Percentiles rank a stretch among this genome's conserved stretches.
Evolutionary conservation across 1,284 basidiomycete genomes (phyloP).

Genomic region (Papiliotrema flavescens): DNA sequence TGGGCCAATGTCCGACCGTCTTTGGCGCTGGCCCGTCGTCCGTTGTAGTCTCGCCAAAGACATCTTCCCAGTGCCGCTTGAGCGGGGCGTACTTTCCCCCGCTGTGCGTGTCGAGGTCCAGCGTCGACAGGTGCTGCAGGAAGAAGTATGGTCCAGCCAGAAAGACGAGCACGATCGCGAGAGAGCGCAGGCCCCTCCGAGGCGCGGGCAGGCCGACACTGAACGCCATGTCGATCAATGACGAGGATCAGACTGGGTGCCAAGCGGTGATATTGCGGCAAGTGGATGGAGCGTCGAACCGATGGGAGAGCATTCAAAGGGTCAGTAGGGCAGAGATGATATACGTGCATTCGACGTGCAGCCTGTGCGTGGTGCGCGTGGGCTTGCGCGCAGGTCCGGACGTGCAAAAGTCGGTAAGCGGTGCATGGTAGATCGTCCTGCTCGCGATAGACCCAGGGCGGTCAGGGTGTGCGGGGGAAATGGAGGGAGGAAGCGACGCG

Average conservation of each 20-base stretch:
- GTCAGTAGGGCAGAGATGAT: too few relatives aligned
- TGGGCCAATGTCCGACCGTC: not conserved
- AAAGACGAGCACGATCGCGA: constrained; percentile 17
- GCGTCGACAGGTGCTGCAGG: constrained; percentile 7
- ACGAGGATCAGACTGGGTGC: not conserved
- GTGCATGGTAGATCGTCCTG: too few relatives aligned
- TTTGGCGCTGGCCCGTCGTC: not conserved
- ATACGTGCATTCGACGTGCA: too few relatives aligned
- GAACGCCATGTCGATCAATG: not conserved
- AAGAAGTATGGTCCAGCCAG: constrained; percentile 21
- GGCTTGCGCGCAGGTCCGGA: too few relatives aligned
- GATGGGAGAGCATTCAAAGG: too few relatives aligned
- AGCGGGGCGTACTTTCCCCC: not conserved
- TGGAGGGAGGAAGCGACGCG: too few relatives aligned
- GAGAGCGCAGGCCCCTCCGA: constrained; percentile 20
- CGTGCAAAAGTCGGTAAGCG: too few relatives aligned
- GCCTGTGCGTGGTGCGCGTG: too few relatives aligned
- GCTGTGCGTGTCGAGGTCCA: not conserved
- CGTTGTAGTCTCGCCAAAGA: not conserved
- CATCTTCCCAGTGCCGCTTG: not conserved
- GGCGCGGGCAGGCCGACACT: constrained; percentile 18
- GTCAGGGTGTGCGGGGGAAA: too few relatives aligned
- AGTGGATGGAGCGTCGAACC: not conserved
- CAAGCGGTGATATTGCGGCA: not conserved
- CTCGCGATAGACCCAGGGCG: too few relatives aligned